These are phyloP conservation scores for Picea glauca DNA, from an alignment of 75 land plant species.

Conservation along the genomic window DNA sequence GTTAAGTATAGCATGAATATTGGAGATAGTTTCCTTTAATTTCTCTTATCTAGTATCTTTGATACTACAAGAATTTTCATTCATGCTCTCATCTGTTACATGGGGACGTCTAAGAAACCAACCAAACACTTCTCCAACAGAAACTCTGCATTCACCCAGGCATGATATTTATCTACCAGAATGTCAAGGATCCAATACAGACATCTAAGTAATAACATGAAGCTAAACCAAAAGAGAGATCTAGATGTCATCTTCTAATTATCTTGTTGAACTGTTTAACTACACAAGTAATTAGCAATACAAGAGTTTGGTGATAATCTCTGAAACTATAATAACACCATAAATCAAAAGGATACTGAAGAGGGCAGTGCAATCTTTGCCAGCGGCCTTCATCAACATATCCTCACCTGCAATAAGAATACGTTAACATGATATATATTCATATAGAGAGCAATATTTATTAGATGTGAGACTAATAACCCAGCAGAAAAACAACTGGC, in stretches of 20 bases:
- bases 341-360: slow-evolving; percentile 81
- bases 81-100: neutral
- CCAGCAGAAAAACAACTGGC: neutral
- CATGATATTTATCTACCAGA: slow-evolving; percentile 85
- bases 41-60: neutral
- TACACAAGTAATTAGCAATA: neutral
- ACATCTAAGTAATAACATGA: neutral
- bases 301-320: neutral
- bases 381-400: slow-evolving; percentile 93
- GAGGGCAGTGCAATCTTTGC: slow-evolving; percentile 91
- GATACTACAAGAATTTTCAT: neutral
- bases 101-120: slow-evolving; percentile 59
- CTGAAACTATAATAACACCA: neutral
- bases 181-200: slow-evolving; percentile 8
- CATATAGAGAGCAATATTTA: neutral
- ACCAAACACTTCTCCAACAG: slow-evolving; percentile 91
- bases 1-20: neutral
- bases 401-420: slow-evolving; percentile 58
- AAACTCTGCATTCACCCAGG: slow-evolving; percentile 97
- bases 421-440: neutral
- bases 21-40: too few relatives aligned
- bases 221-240: neutral
- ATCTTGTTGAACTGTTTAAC: neutral
- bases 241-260: neutral
- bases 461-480: neutral